Evolutionary conservation across 805 yeast genomes (phyloP), one percentile per base, ranked within the genome.

Genomic region (Osmozyma mogii): DNA sequence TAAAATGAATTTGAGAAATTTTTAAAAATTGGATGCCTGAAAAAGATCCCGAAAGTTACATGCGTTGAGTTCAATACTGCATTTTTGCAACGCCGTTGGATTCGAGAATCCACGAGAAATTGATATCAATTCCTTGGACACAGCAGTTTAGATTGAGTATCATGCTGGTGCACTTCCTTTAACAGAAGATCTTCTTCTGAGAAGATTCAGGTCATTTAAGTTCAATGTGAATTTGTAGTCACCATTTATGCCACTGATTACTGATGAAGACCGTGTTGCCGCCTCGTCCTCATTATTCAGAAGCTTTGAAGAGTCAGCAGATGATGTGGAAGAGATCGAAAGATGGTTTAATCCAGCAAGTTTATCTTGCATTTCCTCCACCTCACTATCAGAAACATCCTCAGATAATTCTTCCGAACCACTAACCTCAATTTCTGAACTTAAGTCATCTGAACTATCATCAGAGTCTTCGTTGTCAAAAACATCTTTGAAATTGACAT

Each of bases 171-270:
- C 20, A 9, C 20, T 18, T 7, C 24, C 11, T 13, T 10, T 6
- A 9, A 12, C 14, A 8, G 60, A 52, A 4, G 59, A 52, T 27
- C 85, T 58, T 31, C 85, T 60, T 26, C 75, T 70, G 22, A 80
- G 54, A 36, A 80, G 52, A 18, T 79, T 78, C 25, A 84, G 75
- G 13, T 78, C 79, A 32, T 74, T 75, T 44, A 80, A 51, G 36
- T 71, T 74, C 35, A 80, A 59, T 31, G 79, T 80, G 40, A 79
- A 74, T 37, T 62, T 61, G 39, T 50, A 58, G 29, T 58, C 65
- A 4, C 64, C 65, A 28, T 51, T 57, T 2, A 56, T 49, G 12
- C 62, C 62, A 10, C 65, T 55, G 11, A 61, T 56, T 4, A 61
- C 55, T 3, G 61, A 53, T 9, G 58, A 52, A n/a, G 64, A 57